Evolutionary conservation across 768 basidiomycete species (phyloP).

Genomic region (Leccinum fibrillosum): DNA sequence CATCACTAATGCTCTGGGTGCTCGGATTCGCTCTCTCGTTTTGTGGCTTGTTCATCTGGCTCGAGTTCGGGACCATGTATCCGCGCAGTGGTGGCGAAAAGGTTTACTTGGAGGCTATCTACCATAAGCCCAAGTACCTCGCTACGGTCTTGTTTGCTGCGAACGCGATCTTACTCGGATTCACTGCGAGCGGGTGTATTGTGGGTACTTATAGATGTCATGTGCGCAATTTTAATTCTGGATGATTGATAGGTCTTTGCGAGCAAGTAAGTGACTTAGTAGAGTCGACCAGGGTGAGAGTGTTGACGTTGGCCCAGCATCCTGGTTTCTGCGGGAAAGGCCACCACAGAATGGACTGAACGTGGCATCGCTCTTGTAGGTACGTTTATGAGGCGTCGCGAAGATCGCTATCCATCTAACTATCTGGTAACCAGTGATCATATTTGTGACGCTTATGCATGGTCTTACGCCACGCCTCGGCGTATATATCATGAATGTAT

Average conservation of each 20-base stretch:
- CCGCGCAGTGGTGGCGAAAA: constrained; percentile 63
- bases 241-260: constrained; percentile 28
- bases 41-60: constrained; percentile 60
- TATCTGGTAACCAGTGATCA: constrained; percentile 38
- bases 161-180: constrained; percentile 45
- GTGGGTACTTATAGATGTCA: constrained; percentile 23
- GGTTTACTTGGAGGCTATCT: constrained; percentile 58
- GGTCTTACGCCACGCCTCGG: constrained; percentile 49
- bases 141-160: constrained; percentile 47
- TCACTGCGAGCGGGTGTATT: constrained; percentile 46
- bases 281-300: too few species aligned
- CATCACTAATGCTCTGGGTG: constrained; percentile 62
- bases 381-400: constrained; percentile 14
- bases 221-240: not conserved
- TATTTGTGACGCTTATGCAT: constrained; percentile 49
- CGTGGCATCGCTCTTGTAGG: constrained; percentile 60
- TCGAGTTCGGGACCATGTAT: constrained; percentile 63
- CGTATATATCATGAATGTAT: constrained; percentile 52
- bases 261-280: constrained; percentile 28
- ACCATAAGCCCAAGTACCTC: constrained; percentile 43
- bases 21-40: constrained; percentile 57
- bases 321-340: constrained; percentile 42
- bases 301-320: constrained; percentile 34
- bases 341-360: constrained; percentile 44
- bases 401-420: not conserved